Conservation (phyloP, 164 flowering plant genomes). For the Nymphaea thermarum region DNA sequence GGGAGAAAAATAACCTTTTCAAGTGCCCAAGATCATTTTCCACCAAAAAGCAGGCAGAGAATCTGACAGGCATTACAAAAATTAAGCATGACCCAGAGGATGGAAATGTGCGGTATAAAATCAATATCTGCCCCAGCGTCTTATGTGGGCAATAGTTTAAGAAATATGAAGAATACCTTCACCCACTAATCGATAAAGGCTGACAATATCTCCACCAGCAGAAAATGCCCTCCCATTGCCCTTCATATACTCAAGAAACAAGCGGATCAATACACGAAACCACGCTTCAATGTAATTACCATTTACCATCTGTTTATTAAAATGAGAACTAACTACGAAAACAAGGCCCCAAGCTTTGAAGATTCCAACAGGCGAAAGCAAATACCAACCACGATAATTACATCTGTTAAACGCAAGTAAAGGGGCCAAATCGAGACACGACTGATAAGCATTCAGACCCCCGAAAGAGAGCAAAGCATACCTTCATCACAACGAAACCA, state of each 20-base stretch:
- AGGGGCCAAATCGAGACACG: not conserved
- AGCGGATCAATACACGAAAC: not conserved
- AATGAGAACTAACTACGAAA: not conserved
- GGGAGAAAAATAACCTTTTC: too few species aligned
- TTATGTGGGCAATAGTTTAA: too few species aligned
- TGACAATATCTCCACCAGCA: constrained; percentile 68
- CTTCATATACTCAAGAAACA: constrained; percentile 35
- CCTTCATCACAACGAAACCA: constrained; percentile 82
- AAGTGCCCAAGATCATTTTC: too few species aligned
- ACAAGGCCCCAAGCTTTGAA: not conserved
- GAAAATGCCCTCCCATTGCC: constrained; percentile 73
- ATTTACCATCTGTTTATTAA: not conserved
- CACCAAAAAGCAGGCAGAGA: too few species aligned
- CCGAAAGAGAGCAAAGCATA: not conserved
- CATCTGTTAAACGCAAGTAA: not conserved
- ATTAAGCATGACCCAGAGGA: too few species aligned
- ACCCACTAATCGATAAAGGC: constrained; percentile 32
- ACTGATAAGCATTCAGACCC: not conserved
- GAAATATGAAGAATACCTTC: constrained; percentile 29
- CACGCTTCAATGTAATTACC: not conserved
- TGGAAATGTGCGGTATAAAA: too few species aligned
- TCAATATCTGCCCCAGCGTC: too few species aligned
- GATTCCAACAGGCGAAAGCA: constrained; percentile 3
- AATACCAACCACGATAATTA: not conserved
- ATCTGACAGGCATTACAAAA: too few species aligned